phyloP scores from a whole-genome alignment of 768 basidiomycete genomes.

The Aureoboletus auriporus region DNA sequence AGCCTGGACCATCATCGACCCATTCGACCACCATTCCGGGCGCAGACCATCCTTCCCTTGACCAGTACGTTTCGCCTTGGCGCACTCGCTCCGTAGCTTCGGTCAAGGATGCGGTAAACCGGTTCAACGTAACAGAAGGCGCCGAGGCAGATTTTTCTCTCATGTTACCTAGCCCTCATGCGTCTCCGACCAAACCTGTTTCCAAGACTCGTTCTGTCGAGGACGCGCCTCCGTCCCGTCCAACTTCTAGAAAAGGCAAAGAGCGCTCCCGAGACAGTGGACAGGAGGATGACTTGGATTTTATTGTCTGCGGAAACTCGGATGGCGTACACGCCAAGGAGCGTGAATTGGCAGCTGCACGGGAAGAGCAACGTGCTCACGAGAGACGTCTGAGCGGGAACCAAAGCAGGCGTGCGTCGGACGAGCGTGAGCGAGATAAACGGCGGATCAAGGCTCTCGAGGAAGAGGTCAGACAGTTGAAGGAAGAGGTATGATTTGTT shows the following conservation, averaged over 20 bases:
- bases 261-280: slow-evolving; percentile 34
- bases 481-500: slow-evolving; percentile 44
- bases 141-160: slow-evolving; percentile 49
- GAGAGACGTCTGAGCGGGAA: slow-evolving; percentile 39
- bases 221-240: slow-evolving; percentile 9
- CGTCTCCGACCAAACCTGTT: slow-evolving; percentile 28
- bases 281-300: slow-evolving; percentile 21
- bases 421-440: slow-evolving; percentile 55
- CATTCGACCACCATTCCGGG: neutral
- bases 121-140: slow-evolving; percentile 42
- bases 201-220: slow-evolving; percentile 25
- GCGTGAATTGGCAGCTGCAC: slow-evolving; percentile 54
- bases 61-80: slow-evolving; percentile 26
- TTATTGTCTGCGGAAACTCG: slow-evolving; percentile 38
- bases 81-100: slow-evolving; percentile 35
- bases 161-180: slow-evolving; percentile 42
- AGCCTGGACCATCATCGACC: too few relatives aligned
- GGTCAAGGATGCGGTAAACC: slow-evolving; percentile 46
- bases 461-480: slow-evolving; percentile 57
- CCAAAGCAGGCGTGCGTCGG: slow-evolving; percentile 22
- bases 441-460: slow-evolving; percentile 61
- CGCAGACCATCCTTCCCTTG: slow-evolving; percentile 2
- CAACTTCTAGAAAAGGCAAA: slow-evolving; percentile 40
- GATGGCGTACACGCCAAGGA: slow-evolving; percentile 56
- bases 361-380: slow-evolving; percentile 46